A percentile compares a stretch with the other conserved stretches of the same genome.
Evolutionary conservation across 148 eudicot genomes (phyloP).

Genomic region (Cornus florida): DNA sequence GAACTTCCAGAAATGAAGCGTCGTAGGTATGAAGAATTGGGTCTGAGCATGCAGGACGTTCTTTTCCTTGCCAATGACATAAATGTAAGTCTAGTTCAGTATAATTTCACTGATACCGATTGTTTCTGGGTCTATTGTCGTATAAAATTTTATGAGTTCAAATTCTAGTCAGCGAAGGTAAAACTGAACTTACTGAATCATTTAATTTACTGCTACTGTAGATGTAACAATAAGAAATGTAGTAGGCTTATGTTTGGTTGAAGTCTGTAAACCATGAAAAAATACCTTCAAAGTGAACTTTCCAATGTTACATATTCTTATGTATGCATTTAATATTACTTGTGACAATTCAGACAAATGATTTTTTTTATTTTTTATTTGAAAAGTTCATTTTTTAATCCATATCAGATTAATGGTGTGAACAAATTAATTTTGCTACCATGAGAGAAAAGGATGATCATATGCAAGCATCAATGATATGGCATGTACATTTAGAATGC

Average conservation of each 20-base stretch:
- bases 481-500: neutral
- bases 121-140: neutral
- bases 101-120: neutral
- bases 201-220: neutral
- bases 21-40: slow-evolving; percentile 81
- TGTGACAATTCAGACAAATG: neutral
- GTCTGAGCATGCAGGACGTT: slow-evolving; percentile 94
- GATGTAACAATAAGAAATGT: neutral
- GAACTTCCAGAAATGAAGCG: slow-evolving; percentile 96
- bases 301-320: neutral
- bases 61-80: slow-evolving; percentile 85
- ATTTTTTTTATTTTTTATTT: no score
- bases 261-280: neutral
- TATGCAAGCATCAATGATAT: neutral
- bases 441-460: neutral
- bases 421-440: neutral
- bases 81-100: slow-evolving; percentile 48
- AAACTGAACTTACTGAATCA: neutral
- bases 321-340: neutral
- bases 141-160: neutral
- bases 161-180: neutral
- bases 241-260: neutral
- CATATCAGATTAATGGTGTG: neutral
- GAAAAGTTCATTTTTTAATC: neutral
- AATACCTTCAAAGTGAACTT: neutral